Evolutionary conservation across 257 asterid species (phyloP).

Genomic region (Solanum appendiculatum): DNA sequence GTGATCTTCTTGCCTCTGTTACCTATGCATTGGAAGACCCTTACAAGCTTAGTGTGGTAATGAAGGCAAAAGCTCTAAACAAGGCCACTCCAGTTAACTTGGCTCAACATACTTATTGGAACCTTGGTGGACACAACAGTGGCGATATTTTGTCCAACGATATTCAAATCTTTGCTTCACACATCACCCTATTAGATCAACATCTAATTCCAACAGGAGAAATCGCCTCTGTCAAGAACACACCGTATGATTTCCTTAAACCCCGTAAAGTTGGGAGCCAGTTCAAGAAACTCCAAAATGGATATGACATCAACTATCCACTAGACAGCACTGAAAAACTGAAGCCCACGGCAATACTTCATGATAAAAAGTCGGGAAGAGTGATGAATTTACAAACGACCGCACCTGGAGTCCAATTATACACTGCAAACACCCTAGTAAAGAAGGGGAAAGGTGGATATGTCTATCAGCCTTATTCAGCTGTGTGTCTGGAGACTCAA

Average conservation of each 20-base stretch:
- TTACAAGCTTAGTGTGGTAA: slow-evolving; percentile 31
- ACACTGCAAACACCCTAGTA: background rate
- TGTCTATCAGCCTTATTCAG: background rate
- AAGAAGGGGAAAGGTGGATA: slow-evolving; percentile 9
- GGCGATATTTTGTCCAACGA: slow-evolving; percentile 54
- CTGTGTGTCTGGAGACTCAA: slow-evolving; percentile 51
- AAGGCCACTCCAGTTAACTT: slow-evolving; percentile 78
- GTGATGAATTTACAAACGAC: slow-evolving; percentile 42
- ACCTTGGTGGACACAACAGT: slow-evolving; percentile 65
- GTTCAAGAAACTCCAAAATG: slow-evolving; percentile 32
- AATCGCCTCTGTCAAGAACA: slow-evolving; percentile 26
- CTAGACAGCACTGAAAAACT: slow-evolving; percentile 28
- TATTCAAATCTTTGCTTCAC: slow-evolving; percentile 54
- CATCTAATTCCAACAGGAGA: slow-evolving; percentile 62
- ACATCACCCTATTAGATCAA: slow-evolving; percentile 40
- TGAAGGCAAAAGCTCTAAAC: slow-evolving; percentile 55
- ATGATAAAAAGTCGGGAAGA: slow-evolving; percentile 46
- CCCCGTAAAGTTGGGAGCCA: slow-evolving; percentile 34
- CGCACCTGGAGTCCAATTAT: slow-evolving; percentile 16
- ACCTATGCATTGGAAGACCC: slow-evolving; percentile 36
- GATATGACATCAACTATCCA: slow-evolving; percentile 68
- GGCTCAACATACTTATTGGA: slow-evolving; percentile 77
- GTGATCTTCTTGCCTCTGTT: slow-evolving; percentile 34
- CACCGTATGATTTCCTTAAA: slow-evolving; percentile 57
- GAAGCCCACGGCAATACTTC: slow-evolving; percentile 40